Percentiles rank a stretch among this genome's conserved stretches.
These are phyloP conservation scores for Nicotiana tomentosiformis DNA, from an alignment of 257 asterid genomes.

Conservation along the genomic window DNA sequence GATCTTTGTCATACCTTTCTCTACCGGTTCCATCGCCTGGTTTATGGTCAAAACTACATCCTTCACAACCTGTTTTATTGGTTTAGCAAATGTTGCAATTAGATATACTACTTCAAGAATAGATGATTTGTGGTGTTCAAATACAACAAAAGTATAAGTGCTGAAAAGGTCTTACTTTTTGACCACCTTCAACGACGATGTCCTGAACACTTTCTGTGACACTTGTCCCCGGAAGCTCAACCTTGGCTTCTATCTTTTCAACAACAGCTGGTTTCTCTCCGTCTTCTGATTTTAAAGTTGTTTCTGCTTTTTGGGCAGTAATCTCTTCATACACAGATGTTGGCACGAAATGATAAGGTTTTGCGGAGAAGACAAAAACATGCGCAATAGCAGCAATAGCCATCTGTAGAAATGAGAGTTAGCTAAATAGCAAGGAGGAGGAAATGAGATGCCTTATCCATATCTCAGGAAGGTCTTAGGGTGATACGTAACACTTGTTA, in stretches of 20 bases:
- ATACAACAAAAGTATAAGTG: not conserved
- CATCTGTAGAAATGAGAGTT: constrained; percentile 46
- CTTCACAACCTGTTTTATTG: constrained; percentile 56
- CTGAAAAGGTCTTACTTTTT: constrained; percentile 42
- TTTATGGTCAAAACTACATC: constrained; percentile 89
- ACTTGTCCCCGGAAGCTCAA: constrained; percentile 80
- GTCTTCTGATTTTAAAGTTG: constrained; percentile 45
- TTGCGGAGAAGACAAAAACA: constrained; percentile 76
- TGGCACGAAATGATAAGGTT: constrained; percentile 59
- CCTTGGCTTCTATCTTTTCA: constrained; percentile 59
- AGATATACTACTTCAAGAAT: not conserved
- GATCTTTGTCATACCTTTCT: constrained; percentile 84
- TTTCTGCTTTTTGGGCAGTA: constrained; percentile 41
- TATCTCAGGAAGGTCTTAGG: not conserved
- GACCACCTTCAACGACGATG: constrained; percentile 93
- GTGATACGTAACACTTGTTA: not conserved
- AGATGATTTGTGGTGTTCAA: not conserved
- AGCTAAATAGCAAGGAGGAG: not conserved
- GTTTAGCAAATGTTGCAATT: not conserved
- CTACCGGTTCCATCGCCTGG: constrained; percentile 93
- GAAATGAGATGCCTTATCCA: not conserved
- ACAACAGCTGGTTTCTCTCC: constrained; percentile 42
- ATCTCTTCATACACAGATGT: constrained; percentile 35
- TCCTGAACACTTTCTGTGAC: constrained; percentile 90
- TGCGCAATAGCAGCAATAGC: constrained; percentile 94